Evolutionary conservation across 1,284 basidiomycete genomes (phyloP).

Genomic region (Sanghuangporus baumii): DNA sequence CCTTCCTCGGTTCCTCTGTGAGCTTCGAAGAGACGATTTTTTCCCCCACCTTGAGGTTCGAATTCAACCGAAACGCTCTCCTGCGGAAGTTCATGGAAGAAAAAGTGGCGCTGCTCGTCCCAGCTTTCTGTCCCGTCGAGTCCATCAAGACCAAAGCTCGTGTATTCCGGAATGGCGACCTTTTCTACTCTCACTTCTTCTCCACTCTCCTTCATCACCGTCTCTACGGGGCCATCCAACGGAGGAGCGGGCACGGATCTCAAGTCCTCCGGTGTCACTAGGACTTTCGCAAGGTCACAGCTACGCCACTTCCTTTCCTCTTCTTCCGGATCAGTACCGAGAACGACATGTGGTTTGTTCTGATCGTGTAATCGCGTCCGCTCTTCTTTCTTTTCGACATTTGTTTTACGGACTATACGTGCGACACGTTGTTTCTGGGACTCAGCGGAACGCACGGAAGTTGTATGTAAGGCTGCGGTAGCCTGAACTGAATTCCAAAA

Average conservation of each 20-base stretch:
- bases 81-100: conserved; percentile 56
- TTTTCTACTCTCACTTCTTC: neutral
- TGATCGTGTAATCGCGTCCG: conserved; percentile 36
- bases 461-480: conserved; percentile 47
- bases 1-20: neutral
- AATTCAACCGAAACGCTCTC: conserved; percentile 29
- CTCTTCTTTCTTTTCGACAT: conserved; percentile 44
- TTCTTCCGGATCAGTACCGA: conserved; percentile 56
- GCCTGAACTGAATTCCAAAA: conserved; percentile 20
- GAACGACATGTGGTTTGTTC: conserved; percentile 60
- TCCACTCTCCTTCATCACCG: neutral
- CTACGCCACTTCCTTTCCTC: conserved; percentile 60
- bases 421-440: conserved; percentile 32
- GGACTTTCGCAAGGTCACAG: conserved; percentile 56
- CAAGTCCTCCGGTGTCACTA: conserved; percentile 54
- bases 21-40: neutral
- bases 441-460: conserved; percentile 36
- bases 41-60: neutral
- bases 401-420: conserved; percentile 43
- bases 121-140: conserved; percentile 20
- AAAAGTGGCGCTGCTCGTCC: conserved; percentile 43
- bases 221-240: conserved; percentile 2
- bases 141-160: conserved; percentile 55
- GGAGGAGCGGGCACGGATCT: conserved; percentile 25
- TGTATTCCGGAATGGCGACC: conserved; percentile 40